Evolutionary conservation across 2,329 filamentous ascomycete species (phyloP), one percentile per base, ranked within the genome.

Genomic region (Alternaria incomplexa): DNA sequence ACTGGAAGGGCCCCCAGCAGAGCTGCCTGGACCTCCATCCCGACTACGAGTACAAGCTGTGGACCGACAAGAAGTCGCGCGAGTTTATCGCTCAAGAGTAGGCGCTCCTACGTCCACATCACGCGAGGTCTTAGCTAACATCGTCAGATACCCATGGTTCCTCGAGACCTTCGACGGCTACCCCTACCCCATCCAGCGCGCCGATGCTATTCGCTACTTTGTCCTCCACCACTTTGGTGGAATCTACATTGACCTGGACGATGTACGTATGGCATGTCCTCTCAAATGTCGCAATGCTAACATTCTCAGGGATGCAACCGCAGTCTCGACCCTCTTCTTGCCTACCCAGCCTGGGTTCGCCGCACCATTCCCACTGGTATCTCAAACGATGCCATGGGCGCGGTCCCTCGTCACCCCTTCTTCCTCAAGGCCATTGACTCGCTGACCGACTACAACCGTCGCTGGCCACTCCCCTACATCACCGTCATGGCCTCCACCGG

Each of bases 401-500:
- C 90, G 15, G 85, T 91, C 0, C 88, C 90, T 0, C 85, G 88
- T 63, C 92, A 94, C 71, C 91, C 91, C 0, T 92, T 92, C 82
- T 93, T 93, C 83, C 83, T 89, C 54, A 84, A 85, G 52, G 89
- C 91, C 43, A 91, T 93, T 70, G 85, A 91, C 65, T 84, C 86
- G 12, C 82, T 94, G n/a, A 85, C 88, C 61, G 83, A 85, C 58
- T 92, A 92, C 79, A 86, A 91, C 74, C 85, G 87, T 62, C 87
- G 87, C 66, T 94, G 91, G 91, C 74, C 88, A 43, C 77, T 90
- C 64, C 86, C 89, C 15, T 93, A 94, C 78, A 90, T 92, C 73
- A 92, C 90, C 23, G 90, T 94, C 71, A 94, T 94, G 92, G 90
- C 90, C 50, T 89, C 88, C 10, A 92, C 92, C 0, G 91, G 91